phyloP scores from a whole-genome alignment of 768 basidiomycete genomes.

The Tricholoma sp. region DNA sequence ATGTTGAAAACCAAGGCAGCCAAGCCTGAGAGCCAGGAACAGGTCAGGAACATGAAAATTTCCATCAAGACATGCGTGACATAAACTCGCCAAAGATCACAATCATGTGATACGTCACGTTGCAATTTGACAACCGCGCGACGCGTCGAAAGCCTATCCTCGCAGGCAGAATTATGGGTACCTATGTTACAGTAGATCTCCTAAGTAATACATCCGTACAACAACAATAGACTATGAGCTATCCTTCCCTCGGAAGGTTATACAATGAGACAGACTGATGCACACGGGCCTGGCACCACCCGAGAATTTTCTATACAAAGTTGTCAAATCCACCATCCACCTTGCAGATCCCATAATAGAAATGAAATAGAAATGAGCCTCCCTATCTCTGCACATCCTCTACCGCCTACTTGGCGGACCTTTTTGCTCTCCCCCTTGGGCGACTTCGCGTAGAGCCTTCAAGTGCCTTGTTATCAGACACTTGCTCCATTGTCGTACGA shows the following conservation, averaged over 20 bases:
- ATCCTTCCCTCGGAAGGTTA: not conserved
- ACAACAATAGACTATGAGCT: not conserved
- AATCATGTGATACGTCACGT: slow-evolving; percentile 18
- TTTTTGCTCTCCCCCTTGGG: not conserved
- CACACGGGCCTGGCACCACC: not conserved
- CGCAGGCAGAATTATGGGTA: not conserved
- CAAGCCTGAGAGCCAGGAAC: too few species aligned
- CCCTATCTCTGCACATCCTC: not conserved
- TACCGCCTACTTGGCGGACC: not conserved
- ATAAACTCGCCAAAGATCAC: slow-evolving; percentile 16
- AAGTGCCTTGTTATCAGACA: not conserved
- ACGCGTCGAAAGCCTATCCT: slow-evolving; percentile 7
- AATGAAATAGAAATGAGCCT: not conserved
- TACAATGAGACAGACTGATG: not conserved
- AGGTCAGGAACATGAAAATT: too few species aligned
- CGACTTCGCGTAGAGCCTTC: not conserved
- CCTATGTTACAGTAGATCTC: not conserved
- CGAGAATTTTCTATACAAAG: not conserved
- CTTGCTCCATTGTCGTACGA: slow-evolving; percentile 3
- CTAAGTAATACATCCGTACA: slow-evolving; percentile 6
- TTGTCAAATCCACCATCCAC: slow-evolving; percentile 4
- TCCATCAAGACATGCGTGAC: slow-evolving; percentile 2
- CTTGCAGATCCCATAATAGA: not conserved
- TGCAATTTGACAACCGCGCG: slow-evolving; percentile 1
- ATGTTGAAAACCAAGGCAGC: too few species aligned